Evolutionary conservation across 306 rosid species (phyloP), one percentile per base, ranked within the genome.

Genomic region (Pyrus communis): DNA sequence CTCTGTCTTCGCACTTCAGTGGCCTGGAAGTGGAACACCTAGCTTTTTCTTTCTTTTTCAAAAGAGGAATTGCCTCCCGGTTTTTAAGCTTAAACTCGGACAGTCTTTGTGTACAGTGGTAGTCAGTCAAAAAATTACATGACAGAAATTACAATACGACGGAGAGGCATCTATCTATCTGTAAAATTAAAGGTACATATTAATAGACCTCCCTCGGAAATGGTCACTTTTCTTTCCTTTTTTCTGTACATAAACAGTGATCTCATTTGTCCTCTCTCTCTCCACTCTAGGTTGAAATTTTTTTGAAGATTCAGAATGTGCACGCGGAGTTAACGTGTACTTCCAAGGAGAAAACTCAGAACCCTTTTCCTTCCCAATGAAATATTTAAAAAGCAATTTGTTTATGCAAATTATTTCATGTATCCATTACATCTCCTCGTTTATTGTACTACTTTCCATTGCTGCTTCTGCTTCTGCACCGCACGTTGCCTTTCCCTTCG

Each of bases 11-110:
- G 55, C 55, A 49, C 55, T 28, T 70, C 74, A 9, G 30, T 18
- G 63, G 63, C 15, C 19, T 25, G 31, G 65, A 60, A 60, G 65
- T 60, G 65, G 65, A 60, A 58, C 62, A n/a, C 1, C 66, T 25
- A 51, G 60, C 11, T 28, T 15, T 22, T 22, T 58, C 30, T 58
- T 58, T 58, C 71, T 10, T 46, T 52, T 22, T 38, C 27, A 54
- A 66, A 76, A 55, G 60, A 80, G 83, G 84, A 42, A 79, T 25
- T 23, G 58, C 57, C 92, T 75, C 92, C 87, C 87, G 89, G 82
- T 15, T 77, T 83, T 81, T 72, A 80, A 83, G 89, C 85, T 69
- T 75, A 72, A 78, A 64, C 70, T 71, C 19, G 33, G 15, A 22
- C 17, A 22, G 63, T 58, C 63, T 58, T 58, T 22, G 30, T 4